A percentile compares a stretch with the other conserved stretches of the same genome.
These are phyloP conservation scores for Aspergillus oerlinghausenensis DNA, from an alignment of 2,329 filamentous ascomycete genomes.

Conservation along the genomic window DNA sequence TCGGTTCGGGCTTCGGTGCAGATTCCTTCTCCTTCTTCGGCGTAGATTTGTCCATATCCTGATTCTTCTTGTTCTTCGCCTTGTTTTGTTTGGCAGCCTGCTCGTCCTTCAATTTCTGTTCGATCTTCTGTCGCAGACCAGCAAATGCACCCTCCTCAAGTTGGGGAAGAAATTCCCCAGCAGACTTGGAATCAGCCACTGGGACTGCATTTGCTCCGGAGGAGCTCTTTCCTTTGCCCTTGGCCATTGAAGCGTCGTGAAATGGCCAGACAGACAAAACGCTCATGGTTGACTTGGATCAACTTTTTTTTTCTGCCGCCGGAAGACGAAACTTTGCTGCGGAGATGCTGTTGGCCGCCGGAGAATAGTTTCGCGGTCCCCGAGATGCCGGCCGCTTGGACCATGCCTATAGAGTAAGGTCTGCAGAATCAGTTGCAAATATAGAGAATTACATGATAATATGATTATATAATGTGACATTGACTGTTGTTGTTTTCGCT, in stretches of 20 bases:
- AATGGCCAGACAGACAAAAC: slow-evolving; percentile 14
- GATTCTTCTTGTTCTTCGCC: slow-evolving; percentile 24
- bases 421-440: background rate
- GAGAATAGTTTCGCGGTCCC: slow-evolving; percentile 20
- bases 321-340: slow-evolving; percentile 14
- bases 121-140: slow-evolving; percentile 39
- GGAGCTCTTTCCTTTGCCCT: slow-evolving; percentile 34
- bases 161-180: slow-evolving; percentile 26
- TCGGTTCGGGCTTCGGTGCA: slow-evolving; percentile 15
- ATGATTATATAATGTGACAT: background rate
- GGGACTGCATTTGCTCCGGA: slow-evolving; percentile 20
- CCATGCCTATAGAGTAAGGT: background rate
- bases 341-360: slow-evolving; percentile 19
- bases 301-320: slow-evolving; percentile 30
- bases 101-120: slow-evolving; percentile 36
- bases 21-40: slow-evolving; percentile 22
- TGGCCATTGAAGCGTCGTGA: slow-evolving; percentile 30
- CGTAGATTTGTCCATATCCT: slow-evolving; percentile 16
- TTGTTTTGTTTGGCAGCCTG: slow-evolving; percentile 28
- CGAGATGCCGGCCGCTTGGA: slow-evolving; percentile 4
- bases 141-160: slow-evolving; percentile 38
- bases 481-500: background rate
- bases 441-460: background rate
- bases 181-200: slow-evolving; percentile 16
- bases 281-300: slow-evolving; percentile 25